Evolutionary conservation across 176 grass and related monocot genomes (phyloP).

Genomic region (Ensete glaucum): DNA sequence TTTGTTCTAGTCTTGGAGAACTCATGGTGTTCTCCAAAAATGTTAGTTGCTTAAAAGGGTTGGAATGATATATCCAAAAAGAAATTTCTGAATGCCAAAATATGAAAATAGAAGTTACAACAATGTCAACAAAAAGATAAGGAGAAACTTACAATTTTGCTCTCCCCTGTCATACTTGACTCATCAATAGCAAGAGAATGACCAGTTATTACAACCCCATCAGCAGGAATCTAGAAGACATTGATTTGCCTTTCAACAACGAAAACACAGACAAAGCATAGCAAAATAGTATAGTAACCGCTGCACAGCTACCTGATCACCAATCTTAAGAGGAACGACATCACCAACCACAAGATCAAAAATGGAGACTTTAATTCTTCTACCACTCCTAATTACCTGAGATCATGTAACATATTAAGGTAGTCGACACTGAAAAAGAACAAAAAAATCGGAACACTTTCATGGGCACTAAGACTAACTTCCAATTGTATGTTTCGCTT

Average conservation of each 20-base stretch:
- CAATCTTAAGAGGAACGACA: constrained; percentile 83
- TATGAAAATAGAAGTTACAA: too few relatives aligned
- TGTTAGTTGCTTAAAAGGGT: too few relatives aligned
- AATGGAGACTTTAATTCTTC: constrained; percentile 70
- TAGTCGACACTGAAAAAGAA: constrained; percentile 2
- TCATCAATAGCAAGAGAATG: constrained; percentile 91
- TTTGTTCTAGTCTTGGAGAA: too few relatives aligned
- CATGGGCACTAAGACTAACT: constrained; percentile 19
- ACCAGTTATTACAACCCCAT: constrained; percentile 81
- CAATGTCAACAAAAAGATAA: neutral
- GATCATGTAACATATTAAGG: constrained; percentile 4
- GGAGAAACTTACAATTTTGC: constrained; percentile 68
- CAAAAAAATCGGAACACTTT: neutral
- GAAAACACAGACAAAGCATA: neutral
- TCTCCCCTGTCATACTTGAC: constrained; percentile 98
- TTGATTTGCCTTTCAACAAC: constrained; percentile 21
- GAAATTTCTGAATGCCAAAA: too few relatives aligned
- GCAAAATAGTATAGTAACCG: constrained; percentile 1
- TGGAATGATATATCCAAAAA: too few relatives aligned
- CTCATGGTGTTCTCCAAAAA: neutral
- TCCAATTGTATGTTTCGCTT: constrained; percentile 89
- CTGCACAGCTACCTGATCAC: constrained; percentile 59
- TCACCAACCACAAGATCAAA: constrained; percentile 89
- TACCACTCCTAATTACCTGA: constrained; percentile 79
- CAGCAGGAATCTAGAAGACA: constrained; percentile 65